Base-by-base conservation (phyloP, 1,139 yeast genomes). In the Hyphopichia khmerensis region DNA sequence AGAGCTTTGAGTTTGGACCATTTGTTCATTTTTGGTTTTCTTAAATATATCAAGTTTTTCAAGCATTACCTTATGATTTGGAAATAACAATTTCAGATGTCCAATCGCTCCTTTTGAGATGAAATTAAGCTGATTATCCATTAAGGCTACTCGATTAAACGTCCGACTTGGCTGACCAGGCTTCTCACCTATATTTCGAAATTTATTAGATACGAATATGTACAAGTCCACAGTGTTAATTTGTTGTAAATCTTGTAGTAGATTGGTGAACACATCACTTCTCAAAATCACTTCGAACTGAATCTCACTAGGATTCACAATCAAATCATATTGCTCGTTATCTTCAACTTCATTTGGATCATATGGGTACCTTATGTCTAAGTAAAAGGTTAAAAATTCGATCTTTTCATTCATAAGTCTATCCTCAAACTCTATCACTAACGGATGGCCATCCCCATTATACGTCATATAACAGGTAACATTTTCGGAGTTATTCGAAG, bases 61-160 rank as follows among this genome's bases (percentile, higher is more conserved):
- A 37, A 88, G 61, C 9, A 82, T 77, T 1, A 82, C 68, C 50
- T 75, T 73, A 40, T 80, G 87, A 45, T 75, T 77, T 0, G 96
- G 96, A 46, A 84, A 75, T 10, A 79, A 73, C 21, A 87, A 67
- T 55, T 85, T 83, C 43, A 88, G 82, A 39, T 74, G 69, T 0
- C 96, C 96, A 37, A 87, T 72, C 11, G 80, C 82, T 3, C 90
- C 84, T 39, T 70, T 72, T 1, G 95, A 84, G 3, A 86, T 77
- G 44, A 89, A 75, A 36, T 73, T 67, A 27, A 80, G 55, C 47
- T 66, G 69, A 30, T 64, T 66, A 3, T 53, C 55, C n/a, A 50
- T 40, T 38, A 53, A 45, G 26, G 31, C 13, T 18, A 27, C 15
- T 13, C 33, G 17, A n/a, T 29, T 36, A 32, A 16, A 17, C 16